These are phyloP conservation scores for Mucor indicus DNA, from an alignment of 371 early-diverging fungal species.

Conservation along the genomic window DNA sequence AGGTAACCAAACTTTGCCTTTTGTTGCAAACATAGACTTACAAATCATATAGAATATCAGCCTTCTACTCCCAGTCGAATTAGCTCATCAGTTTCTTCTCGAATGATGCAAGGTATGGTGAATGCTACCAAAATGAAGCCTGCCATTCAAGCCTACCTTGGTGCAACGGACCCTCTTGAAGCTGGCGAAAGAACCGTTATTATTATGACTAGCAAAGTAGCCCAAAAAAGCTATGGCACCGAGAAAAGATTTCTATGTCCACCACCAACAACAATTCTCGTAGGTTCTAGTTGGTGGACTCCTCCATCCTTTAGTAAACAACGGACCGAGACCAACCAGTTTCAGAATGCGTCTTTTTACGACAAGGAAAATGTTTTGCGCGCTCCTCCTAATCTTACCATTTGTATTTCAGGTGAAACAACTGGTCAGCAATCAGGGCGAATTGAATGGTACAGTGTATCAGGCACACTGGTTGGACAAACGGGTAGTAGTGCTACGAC, in stretches of 20 bases:
- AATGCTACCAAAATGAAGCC: slow-evolving; percentile 26
- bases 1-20: background rate
- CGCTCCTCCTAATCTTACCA: slow-evolving; percentile 23
- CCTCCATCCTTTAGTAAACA: background rate
- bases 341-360: slow-evolving; percentile 13
- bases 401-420: slow-evolving; percentile 36
- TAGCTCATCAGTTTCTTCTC: slow-evolving; percentile 6
- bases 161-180: slow-evolving; percentile 27
- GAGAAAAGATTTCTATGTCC: slow-evolving; percentile 80
- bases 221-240: slow-evolving; percentile 78
- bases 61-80: slow-evolving; percentile 13
- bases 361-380: slow-evolving; percentile 7
- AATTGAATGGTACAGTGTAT: slow-evolving; percentile 40
- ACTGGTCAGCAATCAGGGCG: slow-evolving; percentile 23
- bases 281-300: slow-evolving; percentile 69
- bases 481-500: slow-evolving; percentile 20
- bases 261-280: slow-evolving; percentile 73
- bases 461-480: slow-evolving; percentile 32
- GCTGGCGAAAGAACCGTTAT: slow-evolving; percentile 67
- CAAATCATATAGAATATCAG: no score
- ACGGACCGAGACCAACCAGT: slow-evolving; percentile 3
- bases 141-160: slow-evolving; percentile 40
- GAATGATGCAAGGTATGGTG: slow-evolving; percentile 20
- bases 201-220: slow-evolving; percentile 73
- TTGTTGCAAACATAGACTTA: no score